Evolutionary conservation across 371 early-diverging fungal genomes (phyloP).

Genomic region (Mortierella sp.): DNA sequence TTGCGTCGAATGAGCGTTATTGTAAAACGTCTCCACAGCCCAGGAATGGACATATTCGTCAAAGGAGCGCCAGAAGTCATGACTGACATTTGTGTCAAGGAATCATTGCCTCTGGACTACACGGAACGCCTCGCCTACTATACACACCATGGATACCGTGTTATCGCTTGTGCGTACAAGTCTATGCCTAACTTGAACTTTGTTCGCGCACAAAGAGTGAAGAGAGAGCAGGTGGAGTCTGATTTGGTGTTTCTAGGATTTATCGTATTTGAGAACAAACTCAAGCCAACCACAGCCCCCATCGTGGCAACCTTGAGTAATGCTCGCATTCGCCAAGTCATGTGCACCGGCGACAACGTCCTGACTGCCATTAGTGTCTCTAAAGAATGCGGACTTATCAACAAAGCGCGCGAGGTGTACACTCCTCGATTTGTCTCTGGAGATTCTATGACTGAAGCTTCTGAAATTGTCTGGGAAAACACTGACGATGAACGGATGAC

Average conservation of each 20-base stretch:
- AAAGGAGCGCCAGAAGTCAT: slow-evolving; percentile 99
- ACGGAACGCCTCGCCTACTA: slow-evolving; percentile 82
- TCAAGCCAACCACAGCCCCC: slow-evolving; percentile 89
- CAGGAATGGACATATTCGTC: slow-evolving; percentile 88
- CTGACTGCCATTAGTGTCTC: slow-evolving; percentile 98
- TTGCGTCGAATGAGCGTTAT: slow-evolving; percentile 97
- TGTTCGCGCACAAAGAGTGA: slow-evolving; percentile 83
- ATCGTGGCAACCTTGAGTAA: slow-evolving; percentile 86
- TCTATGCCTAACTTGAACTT: slow-evolving; percentile 79
- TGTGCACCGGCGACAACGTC: slow-evolving; percentile 99
- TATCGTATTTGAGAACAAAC: slow-evolving; percentile 99
- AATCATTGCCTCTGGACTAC: slow-evolving; percentile 87
- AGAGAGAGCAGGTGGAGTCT: slow-evolving; percentile 89
- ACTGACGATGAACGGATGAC: slow-evolving; percentile 68
- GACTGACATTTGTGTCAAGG: slow-evolving; percentile 84
- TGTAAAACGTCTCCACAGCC: slow-evolving; percentile 75
- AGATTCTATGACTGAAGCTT: slow-evolving; percentile 63
- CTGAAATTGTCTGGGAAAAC: slow-evolving; percentile 81
- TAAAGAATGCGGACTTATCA: slow-evolving; percentile 88
- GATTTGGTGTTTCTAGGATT: slow-evolving; percentile 94
- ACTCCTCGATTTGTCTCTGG: slow-evolving; percentile 68
- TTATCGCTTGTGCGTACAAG: slow-evolving; percentile 88
- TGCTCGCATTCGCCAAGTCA: slow-evolving; percentile 95
- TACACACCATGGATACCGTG: slow-evolving; percentile 71
- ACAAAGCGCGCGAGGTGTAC: slow-evolving; percentile 66